Evolutionary conservation across 2,329 filamentous ascomycete species (phyloP).

Genomic region (Camptophora hylomeconis): DNA sequence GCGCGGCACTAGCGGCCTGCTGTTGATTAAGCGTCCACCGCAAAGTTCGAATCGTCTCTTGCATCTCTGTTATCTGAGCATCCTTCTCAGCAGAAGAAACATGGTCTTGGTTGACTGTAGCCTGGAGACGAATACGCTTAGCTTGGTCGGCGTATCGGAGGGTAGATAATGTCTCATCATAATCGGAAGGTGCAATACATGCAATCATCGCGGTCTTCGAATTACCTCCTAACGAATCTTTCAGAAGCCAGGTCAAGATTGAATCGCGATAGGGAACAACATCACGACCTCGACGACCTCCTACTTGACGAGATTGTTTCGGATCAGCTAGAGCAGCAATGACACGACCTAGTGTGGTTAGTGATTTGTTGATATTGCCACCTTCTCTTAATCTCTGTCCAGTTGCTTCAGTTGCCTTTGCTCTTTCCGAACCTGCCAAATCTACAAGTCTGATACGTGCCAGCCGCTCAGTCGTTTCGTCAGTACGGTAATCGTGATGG

Average conservation of each 20-base stretch:
- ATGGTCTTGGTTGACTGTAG: conserved; percentile 89
- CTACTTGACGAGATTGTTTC: conserved; percentile 42
- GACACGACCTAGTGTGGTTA: conserved; percentile 87
- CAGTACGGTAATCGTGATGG: conserved; percentile 91
- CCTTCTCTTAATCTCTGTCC: conserved; percentile 83
- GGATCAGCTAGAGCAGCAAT: conserved; percentile 78
- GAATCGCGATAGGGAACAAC: conserved; percentile 91
- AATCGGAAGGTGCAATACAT: conserved; percentile 88
- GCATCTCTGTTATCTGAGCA: conserved; percentile 87
- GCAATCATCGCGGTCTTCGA: conserved; percentile 99
- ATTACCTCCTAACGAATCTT: conserved; percentile 91
- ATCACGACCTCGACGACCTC: conserved; percentile 50
- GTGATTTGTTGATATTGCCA: conserved; percentile 97
- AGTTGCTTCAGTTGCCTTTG: conserved; percentile 89
- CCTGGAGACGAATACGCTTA: conserved; percentile 89
- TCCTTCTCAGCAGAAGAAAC: conserved; percentile 87
- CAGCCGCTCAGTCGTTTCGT: conserved; percentile 90
- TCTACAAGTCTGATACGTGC: conserved; percentile 92
- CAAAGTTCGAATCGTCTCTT: conserved; percentile 77
- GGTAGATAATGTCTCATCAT: conserved; percentile 92
- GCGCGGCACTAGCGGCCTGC: conserved; percentile 17
- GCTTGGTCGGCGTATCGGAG: conserved; percentile 95
- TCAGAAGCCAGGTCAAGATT: conserved; percentile 70
- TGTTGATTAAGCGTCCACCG: conserved; percentile 57
- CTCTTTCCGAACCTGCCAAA: conserved; percentile 84